Evolutionary conservation across 257 asterid species (phyloP).

Genomic region (Gentiana dahurica): DNA sequence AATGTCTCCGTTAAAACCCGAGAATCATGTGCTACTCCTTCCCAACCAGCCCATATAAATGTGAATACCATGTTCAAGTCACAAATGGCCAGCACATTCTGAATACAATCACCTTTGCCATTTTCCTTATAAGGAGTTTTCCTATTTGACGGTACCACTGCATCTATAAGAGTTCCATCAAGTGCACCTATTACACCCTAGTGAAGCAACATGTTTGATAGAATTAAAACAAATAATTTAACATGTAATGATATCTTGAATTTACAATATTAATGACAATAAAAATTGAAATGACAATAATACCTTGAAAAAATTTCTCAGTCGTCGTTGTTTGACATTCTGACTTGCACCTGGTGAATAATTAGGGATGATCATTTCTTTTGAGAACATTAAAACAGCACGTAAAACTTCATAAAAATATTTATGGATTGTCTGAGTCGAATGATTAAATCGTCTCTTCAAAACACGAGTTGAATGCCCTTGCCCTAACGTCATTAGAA

Average conservation of each 20-base stretch:
- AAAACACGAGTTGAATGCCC: no score
- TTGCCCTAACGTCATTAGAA: no score
- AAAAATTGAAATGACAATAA: neutral
- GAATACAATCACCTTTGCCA: no score
- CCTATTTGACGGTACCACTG: neutral
- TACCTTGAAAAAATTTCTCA: neutral
- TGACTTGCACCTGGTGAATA: no score
- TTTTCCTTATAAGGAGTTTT: no score
- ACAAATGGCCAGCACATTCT: neutral
- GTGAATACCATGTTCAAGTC: neutral
- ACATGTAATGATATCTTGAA: neutral
- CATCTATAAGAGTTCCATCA: neutral
- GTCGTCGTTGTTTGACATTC: neutral
- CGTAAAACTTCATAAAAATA: conserved; percentile 1
- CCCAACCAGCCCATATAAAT: no score
- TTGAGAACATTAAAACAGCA: neutral
- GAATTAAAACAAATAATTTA: no score
- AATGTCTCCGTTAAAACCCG: neutral
- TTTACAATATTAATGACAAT: neutral
- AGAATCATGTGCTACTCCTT: no score
- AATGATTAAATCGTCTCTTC: neutral
- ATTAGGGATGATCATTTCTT: neutral
- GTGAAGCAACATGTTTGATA: neutral
- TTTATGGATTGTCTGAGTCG: neutral
- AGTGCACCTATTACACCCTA: neutral